These are phyloP conservation scores for Entelexis sorbosivorans DNA, from an alignment of 1,139 yeast species.

Conservation along the genomic window DNA sequence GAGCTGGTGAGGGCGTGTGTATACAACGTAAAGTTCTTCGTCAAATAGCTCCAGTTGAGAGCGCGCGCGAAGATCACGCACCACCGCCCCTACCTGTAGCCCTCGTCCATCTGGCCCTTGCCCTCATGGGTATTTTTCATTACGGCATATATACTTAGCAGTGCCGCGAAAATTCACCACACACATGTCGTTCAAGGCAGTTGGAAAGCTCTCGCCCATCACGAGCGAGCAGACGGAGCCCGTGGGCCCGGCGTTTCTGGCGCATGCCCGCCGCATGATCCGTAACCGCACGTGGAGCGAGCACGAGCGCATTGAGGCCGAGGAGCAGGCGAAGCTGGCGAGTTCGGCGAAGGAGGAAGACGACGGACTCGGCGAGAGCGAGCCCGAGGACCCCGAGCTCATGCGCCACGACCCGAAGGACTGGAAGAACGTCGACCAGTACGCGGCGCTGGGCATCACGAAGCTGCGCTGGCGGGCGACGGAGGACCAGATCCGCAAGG, in stretches of 20 bases:
- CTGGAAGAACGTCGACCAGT: slow-evolving; percentile 94
- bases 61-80: too few species aligned
- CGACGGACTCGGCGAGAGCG: slow-evolving; percentile 60
- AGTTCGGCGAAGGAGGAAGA: slow-evolving; percentile 44
- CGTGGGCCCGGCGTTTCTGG: slow-evolving; percentile 58
- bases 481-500: slow-evolving; percentile 87
- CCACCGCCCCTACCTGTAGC: too few species aligned
- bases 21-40: too few species aligned
- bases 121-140: background rate
- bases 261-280: slow-evolving; percentile 91
- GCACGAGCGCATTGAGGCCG: slow-evolving; percentile 88
- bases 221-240: slow-evolving; percentile 88
- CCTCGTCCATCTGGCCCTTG: background rate
- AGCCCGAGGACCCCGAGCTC: slow-evolving; percentile 59
- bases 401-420: slow-evolving; percentile 84
- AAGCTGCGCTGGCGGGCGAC: slow-evolving; percentile 86
- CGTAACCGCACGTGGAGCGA: slow-evolving; percentile 99
- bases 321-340: slow-evolving; percentile 54
- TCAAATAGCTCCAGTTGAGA: too few species aligned
- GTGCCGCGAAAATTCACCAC: background rate
- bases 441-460: slow-evolving; percentile 89
- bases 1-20: too few species aligned
- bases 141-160: background rate
- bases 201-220: slow-evolving; percentile 44
- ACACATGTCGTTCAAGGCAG: slow-evolving; percentile 26